Evolutionary conservation across 345 rosid species (phyloP).

Genomic region (Theobroma cacao): DNA sequence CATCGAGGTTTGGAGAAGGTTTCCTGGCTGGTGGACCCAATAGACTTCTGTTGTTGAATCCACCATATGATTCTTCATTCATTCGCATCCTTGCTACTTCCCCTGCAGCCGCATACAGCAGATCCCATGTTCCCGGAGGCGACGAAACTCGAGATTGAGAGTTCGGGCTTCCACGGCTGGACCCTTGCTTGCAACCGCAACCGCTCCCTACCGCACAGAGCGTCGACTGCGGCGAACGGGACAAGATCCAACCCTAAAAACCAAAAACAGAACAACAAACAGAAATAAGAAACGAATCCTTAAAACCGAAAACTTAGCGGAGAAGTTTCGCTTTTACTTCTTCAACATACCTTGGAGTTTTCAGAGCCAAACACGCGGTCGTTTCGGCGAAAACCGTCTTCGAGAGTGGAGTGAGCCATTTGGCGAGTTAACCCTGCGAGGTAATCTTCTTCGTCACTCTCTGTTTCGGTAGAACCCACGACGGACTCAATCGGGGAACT

Average conservation of each 20-base stretch:
- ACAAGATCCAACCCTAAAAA: slow-evolving; percentile 33
- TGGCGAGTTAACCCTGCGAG: slow-evolving; percentile 40
- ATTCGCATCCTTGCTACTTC: slow-evolving; percentile 44
- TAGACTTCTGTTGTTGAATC: slow-evolving; percentile 28
- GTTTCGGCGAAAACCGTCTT: slow-evolving; percentile 29
- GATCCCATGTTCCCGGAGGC: slow-evolving; percentile 51
- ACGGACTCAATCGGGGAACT: slow-evolving; percentile 63
- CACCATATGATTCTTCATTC: slow-evolving; percentile 21
- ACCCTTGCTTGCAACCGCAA: slow-evolving; percentile 33
- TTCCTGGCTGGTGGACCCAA: slow-evolving; percentile 24
- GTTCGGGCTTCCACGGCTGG: slow-evolving; percentile 31
- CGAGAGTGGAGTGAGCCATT: slow-evolving; percentile 43
- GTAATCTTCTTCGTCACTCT: slow-evolving; percentile 57
- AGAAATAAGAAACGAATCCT: background rate
- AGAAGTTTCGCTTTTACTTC: background rate
- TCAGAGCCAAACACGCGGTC: slow-evolving; percentile 10
- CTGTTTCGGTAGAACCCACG: slow-evolving; percentile 54
- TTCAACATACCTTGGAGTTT: slow-evolving; percentile 34
- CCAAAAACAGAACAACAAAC: background rate
- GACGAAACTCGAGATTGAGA: slow-evolving; percentile 25
- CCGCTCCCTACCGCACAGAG: slow-evolving; percentile 36
- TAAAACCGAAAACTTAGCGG: background rate
- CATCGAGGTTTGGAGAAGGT: slow-evolving; percentile 25
- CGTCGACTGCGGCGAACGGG: slow-evolving; percentile 58
- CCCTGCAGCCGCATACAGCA: slow-evolving; percentile 54